These are phyloP conservation scores for Arachnopeziza araneosa DNA, from an alignment of 2,329 filamentous ascomycete genomes.

Conservation along the genomic window DNA sequence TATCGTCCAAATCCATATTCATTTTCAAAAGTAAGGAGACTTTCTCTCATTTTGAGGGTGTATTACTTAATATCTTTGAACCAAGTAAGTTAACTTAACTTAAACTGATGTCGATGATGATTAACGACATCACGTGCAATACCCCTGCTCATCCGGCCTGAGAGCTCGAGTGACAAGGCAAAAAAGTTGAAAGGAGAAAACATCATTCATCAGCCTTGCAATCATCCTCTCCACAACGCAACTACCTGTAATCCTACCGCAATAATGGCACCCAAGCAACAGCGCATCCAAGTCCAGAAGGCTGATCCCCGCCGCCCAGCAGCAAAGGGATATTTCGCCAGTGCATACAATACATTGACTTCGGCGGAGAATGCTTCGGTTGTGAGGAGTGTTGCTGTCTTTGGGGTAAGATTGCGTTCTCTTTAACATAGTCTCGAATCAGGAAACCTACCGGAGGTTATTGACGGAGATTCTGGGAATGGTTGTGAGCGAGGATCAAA, in stretches of 20 bases:
- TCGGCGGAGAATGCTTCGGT: constrained; percentile 63
- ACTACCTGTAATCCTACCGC: neutral
- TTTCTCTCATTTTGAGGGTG: neutral
- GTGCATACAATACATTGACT: constrained; percentile 57
- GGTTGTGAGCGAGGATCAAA: no score
- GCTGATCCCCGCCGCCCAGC: constrained; percentile 36
- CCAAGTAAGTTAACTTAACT: no score
- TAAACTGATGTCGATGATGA: neutral
- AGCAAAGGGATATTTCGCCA: constrained; percentile 48
- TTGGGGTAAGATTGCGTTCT: constrained; percentile 50
- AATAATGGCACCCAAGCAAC: constrained; percentile 59
- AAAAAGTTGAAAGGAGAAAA: neutral
- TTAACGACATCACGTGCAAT: neutral
- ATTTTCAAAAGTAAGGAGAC: neutral
- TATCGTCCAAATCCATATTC: constrained; percentile 11
- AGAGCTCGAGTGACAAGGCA: neutral
- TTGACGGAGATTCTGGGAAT: no score
- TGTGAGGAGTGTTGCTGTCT: constrained; percentile 61
- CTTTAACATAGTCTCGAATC: neutral
- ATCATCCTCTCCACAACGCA: neutral
- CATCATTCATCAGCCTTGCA: neutral
- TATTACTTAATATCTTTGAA: neutral
- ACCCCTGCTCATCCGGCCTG: neutral
- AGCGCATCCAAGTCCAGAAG: constrained; percentile 47
- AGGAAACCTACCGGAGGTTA: neutral